Evolutionary conservation across 345 rosid species (phyloP), one percentile per base, ranked within the genome.

Genomic region (Moringa oleifera): DNA sequence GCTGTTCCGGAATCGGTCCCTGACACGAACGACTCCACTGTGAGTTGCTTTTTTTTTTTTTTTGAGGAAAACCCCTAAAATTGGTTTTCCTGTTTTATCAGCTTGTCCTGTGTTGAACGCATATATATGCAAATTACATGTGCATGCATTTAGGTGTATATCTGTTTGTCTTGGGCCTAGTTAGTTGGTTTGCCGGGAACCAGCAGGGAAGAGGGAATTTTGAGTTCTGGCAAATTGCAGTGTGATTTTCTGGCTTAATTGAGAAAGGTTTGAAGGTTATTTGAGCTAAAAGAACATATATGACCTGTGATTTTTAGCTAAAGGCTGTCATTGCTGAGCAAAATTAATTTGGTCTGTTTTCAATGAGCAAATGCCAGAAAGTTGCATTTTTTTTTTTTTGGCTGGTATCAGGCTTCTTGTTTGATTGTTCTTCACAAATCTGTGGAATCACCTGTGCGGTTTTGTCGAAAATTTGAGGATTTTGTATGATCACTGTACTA

Each of bases 1-100:
- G 88, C 89, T 49, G 63, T 66, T 20, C 78, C 87, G 60, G 89
- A 80, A 56, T 72, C 83, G 50, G 72, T 61, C 52, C 68, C 75
- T 53, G 85, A 76, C 41, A 55, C 85, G 16, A 71, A 54, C 62
- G 92, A 94, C 55, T 64, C 84, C 25, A 58, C 79, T 18, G 99
- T 90, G 76, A 82, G 99, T 73, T 58, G 24, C 8, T 41, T 23
- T 6, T 67, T 65, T 23, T 7, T 51, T 51, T 63, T 62, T 16
- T 8, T 33, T n/a, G 25, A 65, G 21, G 24, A 18, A 65, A 71
- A 77, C 63, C 74, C 68, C 61, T 19, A 58, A 11, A 33, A 58
- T 60, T 55, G 69, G 21, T 65, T 11, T 36, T 47, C 5, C 52
- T 54, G 13, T 51, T 61, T 12, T 55, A 9, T 28, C 47, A 41